A percentile compares a stretch with the other conserved stretches of the same genome.
phyloP scores from a whole-genome alignment of 805 yeast species.

The Blastobotrys attinorum region DNA sequence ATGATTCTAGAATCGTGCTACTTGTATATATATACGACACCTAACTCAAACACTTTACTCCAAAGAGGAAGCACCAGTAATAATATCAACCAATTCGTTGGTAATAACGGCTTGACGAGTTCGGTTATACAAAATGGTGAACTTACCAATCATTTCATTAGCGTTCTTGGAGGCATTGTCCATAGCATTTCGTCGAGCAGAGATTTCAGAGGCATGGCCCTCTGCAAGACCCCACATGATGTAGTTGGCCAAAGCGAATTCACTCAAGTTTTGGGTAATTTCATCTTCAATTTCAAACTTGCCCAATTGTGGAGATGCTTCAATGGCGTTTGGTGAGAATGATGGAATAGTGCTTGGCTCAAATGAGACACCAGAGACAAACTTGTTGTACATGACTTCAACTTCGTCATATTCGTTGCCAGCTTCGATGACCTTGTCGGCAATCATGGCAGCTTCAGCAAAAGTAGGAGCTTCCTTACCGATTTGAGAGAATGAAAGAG shows the following conservation, averaged over 20 bases:
- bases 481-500: constrained; percentile 76
- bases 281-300: constrained; percentile 73
- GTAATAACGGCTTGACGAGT: constrained; percentile 99
- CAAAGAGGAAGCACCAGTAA: constrained; percentile 98
- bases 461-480: constrained; percentile 98
- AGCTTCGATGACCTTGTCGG: constrained; percentile 68
- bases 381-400: constrained; percentile 81
- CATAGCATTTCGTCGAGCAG: constrained; percentile 99
- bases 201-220: constrained; percentile 96
- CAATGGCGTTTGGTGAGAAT: constrained; percentile 63
- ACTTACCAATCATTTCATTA: constrained; percentile 94
- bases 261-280: constrained; percentile 45
- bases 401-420: constrained; percentile 57
- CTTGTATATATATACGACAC: too few species aligned
- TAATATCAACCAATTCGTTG: constrained; percentile 98
- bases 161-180: constrained; percentile 99
- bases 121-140: constrained; percentile 98
- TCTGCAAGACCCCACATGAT: constrained; percentile 89
- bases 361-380: constrained; percentile 79
- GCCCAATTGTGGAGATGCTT: constrained; percentile 75
- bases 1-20: too few species aligned
- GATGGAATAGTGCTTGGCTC: constrained; percentile 70
- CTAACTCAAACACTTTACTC: constrained; percentile 42
- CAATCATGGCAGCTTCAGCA: constrained; percentile 78
- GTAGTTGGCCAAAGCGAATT: constrained; percentile 85